Percentiles rank a stretch among this genome's conserved stretches.
Evolutionary conservation across 768 basidiomycete genomes (phyloP).

Genomic region (Dacryopinax primogenitus): DNA sequence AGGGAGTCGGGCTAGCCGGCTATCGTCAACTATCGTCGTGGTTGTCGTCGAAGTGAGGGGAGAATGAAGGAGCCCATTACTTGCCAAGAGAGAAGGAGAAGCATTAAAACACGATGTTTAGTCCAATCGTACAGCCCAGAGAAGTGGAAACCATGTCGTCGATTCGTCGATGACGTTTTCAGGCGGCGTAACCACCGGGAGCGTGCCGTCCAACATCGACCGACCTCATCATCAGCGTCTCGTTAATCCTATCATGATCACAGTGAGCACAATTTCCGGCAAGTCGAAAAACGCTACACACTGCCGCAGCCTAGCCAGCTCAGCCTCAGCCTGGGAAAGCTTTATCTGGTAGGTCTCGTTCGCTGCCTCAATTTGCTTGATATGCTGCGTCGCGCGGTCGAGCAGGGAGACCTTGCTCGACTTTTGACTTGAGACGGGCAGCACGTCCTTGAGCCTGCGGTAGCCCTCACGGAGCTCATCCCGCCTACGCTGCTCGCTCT

Average conservation of each 20-base stretch:
- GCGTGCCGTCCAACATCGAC: conserved; percentile 32
- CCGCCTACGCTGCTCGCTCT: conserved; percentile 81
- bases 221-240: conserved; percentile 77
- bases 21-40: background rate
- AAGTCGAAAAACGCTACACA: too few species aligned
- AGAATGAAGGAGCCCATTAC: background rate
- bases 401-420: conserved; percentile 83
- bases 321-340: conserved; percentile 65
- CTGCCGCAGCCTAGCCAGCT: conserved; percentile 49
- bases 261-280: too few species aligned
- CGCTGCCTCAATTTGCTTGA: conserved; percentile 74
- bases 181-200: background rate
- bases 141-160: background rate
- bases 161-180: conserved; percentile 7
- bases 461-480: conserved; percentile 91
- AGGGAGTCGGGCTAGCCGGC: background rate
- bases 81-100: background rate
- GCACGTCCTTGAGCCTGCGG: conserved; percentile 75
- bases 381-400: conserved; percentile 67
- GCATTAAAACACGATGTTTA: conserved; percentile 9
- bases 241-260: conserved; percentile 54
- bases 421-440: conserved; percentile 84
- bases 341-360: conserved; percentile 66
- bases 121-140: conserved; percentile 10
- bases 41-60: background rate